Base-by-base conservation (phyloP, 2,329 filamentous ascomycete species). In the Monilinia vaccinii-corymbosi region DNA sequence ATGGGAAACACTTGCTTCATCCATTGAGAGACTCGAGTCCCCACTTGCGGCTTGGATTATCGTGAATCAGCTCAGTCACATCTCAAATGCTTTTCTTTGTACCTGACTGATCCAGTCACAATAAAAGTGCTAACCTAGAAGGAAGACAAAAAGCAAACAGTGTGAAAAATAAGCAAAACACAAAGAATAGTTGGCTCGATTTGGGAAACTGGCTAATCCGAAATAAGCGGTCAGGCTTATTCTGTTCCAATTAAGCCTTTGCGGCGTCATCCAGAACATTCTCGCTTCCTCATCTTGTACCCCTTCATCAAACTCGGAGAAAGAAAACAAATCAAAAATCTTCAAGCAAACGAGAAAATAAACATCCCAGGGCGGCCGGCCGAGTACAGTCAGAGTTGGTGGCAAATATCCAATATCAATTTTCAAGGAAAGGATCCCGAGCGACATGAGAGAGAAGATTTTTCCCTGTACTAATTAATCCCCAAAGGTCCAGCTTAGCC, bases 11-110 rank as follows among this genome's bases (percentile, higher is more conserved):
- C 28, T 44, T 40, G 18, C 51, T 36, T 51, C 23, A 16, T 31
- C 21, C 14, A 42, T 55, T 55, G 21, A 32, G 51, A 44, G 38
- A 44, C 38, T 55, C n/a, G 31, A 51, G 45, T 21, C 47, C 36
- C 46, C 36, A 58, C 56, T 52, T 45, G 56, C 32, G 47, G 46
- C 31, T 42, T 45, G 49, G 53, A 59, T 53, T 53, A 36, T 55
- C 48, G 57, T 59, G 40, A 38, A 55, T 21, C 32, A 55, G 14
- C 45, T 45, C 18, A 23, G 28, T 55, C 38, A 59, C 18, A 47
- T 59, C 31, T 55, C 57, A 46, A 47, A 55, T 45, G 46, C 40
- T 45, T 50, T 34, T 52, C 31, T 58, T 31, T n/a, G 47, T 50
- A 32, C 47, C 23, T 51, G 23, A 31, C 55, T 51, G 23, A 31